Base-by-base conservation (phyloP, 176 grass and related monocot genomes). In the Cenchrus purpureus region DNA sequence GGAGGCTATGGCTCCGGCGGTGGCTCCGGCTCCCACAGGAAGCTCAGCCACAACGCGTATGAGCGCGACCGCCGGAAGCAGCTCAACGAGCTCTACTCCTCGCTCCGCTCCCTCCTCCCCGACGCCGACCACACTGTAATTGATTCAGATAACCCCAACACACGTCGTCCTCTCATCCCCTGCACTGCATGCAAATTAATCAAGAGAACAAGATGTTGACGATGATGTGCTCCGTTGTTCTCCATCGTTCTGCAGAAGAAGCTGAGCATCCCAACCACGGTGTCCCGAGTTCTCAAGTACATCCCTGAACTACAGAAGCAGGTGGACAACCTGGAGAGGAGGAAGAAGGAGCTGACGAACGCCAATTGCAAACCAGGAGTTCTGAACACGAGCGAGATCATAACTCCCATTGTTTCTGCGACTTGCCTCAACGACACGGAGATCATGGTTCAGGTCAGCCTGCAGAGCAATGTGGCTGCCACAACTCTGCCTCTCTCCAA, bases 61-160 rank as follows among this genome's bases (percentile, higher is more conserved):
- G 97, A 96, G 78, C 91, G 97, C 68, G 93, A 94, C 81, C 90
- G 91, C 46, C 82, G 97, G 70, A 98, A 96, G 90, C 92, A 98
- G 90, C 89, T 98, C 74, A 98, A 98, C 65, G 85, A 40, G 46
- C 81, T 94, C 59, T 98, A 96, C 85, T 94, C 86, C 34, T 93
- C 93, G 6, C 93, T 98, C 69, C 91, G 89, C 31, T 60, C 70
- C 13, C 82, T 95, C 34, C 87, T 98, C 32, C 95, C 95, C 9
- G 93, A 93, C 43, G 72, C 87, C 8, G 91, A 93, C 29, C 87
- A 89, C 80, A 88, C 53, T 68, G 95, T 95, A 63, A 78, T 29
- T 59, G 17, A 32, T 8, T 63, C 2, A 79, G 20, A 7, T 25
- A 29, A 55, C 9, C 58, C n/a, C 22, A 44, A 20, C 9, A 12